Evolutionary conservation across 2,329 filamentous ascomycete genomes (phyloP), one percentile per base, ranked within the genome.

Genomic region (Diplodia intermedia): DNA sequence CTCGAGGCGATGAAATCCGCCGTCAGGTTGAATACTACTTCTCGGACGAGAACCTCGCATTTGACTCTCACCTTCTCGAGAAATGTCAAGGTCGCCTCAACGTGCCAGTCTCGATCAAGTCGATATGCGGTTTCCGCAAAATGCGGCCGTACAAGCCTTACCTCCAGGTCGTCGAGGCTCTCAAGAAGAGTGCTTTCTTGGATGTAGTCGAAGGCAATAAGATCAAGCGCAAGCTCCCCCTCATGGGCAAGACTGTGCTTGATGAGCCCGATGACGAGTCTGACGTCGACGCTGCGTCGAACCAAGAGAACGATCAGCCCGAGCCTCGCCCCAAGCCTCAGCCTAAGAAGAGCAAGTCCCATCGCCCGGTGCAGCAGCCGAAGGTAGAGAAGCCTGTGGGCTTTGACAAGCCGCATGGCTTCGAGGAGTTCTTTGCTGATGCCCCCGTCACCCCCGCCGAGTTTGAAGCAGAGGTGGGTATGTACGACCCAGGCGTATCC

Each of bases 381-480:
- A 63, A 68, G 31, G n/a, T 31, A 9, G 52, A 52, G 29, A 66
- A 66, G 65, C 62, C 62, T 5, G 7, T 15, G 4, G 65, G 49
- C 29, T 63, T 23, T 67, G 66, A 70, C 71, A 69, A 78, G 76
- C 72, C 78, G 78, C 4, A 82, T 81, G 83, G 83, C 0, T 84
- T 85, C 69, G 83, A 85, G 86, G 90, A 93, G 70, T 92, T 88
- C 77, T 95, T 88, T 75, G 89, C 91, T 14, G 94, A 98, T 77
- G 85, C 89, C 0, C 93, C 93, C 0, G 80, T 96, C 69, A 94
- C 90, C 0, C 88, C 90, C 0, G 84, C 83, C 0, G 89, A 97
- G 74, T 85, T 87, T 60, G 79, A 84, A 3, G 84, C 90, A 62
- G 91, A 97, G 74, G 81, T 85, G 23, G 82, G 86, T 14, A 81